Base-by-base conservation (phyloP, 208 protist species). In the Porcisia hertigi region DNA sequence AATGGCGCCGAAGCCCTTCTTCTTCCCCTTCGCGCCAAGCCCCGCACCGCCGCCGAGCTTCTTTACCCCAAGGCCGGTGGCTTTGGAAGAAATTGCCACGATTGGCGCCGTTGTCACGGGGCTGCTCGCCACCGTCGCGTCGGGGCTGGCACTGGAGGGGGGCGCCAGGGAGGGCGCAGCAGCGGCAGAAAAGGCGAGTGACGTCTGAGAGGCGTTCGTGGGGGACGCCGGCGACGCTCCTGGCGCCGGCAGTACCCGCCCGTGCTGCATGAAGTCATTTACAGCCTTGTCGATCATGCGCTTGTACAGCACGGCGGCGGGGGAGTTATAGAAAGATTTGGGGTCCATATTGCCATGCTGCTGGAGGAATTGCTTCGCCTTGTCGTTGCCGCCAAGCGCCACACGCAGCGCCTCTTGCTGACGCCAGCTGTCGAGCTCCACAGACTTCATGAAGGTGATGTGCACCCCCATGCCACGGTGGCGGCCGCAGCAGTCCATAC, bases 391-490 rank as follows among this genome's bases (percentile, higher is more conserved):
- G 41, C 96, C 96, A 20, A 95, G 71, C 30, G 94, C 82, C 93
- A 99, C 96, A 52, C 85, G 82, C 45, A 94, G 83, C 4, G 95
- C 88, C 80, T 98, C 90, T 55, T 88, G 85, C 6, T 81, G 81
- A 23, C 81, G 86, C 97, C 96, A 99, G 72, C 75, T 90, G 86
- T 99, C 98, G 8, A 98, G 89, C 72, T 92, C 89, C 20, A 86
- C 83, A 6, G 94, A 99, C 73, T 98, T 89, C 76, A 99, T 98
- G 84, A 99, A 99, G 55, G 93, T 96, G 69, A 99, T 89, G 83
- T 99, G 98, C 49, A 98, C 97, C 53, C 98, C 98, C 64, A 99
- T 87, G 39, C 89, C 91, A 64, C 98, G 92, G 83, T 99, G 98
- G 12, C 89, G 83, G 47, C 95, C 94, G 45, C 97, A 95, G 91